A percentile compares a stretch with the other conserved stretches of the same genome.
phyloP scores from a whole-genome alignment of 2,329 filamentous ascomycete genomes.

The Phialophora macrospora region DNA sequence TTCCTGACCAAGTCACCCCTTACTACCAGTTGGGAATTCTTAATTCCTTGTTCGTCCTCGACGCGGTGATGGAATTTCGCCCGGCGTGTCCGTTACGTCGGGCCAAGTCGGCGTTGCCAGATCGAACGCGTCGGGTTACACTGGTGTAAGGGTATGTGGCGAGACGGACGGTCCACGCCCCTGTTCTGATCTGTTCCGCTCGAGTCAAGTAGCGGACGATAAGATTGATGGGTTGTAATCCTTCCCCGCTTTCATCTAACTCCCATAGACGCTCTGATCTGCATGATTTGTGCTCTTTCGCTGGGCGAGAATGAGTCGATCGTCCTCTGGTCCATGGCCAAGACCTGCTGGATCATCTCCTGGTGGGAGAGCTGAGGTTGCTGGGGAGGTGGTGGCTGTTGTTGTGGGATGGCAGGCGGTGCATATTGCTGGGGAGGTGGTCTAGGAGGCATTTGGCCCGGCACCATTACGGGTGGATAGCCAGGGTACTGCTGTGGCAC shows the following conservation, averaged over 20 bases:
- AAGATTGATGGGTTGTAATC: neutral
- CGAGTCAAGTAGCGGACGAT: neutral
- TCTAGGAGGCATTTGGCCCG: conserved; percentile 38
- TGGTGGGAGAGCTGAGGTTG: conserved; percentile 60
- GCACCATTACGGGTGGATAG: conserved; percentile 35
- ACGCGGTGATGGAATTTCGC: neutral
- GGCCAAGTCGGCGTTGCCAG: neutral
- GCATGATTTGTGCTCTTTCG: conserved; percentile 78
- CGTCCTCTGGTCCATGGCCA: conserved; percentile 77
- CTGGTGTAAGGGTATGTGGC: neutral
- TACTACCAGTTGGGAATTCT: neutral
- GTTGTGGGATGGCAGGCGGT: conserved; percentile 39
- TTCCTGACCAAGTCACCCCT: neutral
- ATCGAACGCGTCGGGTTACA: neutral
- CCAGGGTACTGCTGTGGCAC: conserved; percentile 42
- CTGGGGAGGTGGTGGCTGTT: conserved; percentile 45
- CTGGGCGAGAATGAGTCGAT: conserved; percentile 78
- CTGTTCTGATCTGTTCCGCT: neutral
- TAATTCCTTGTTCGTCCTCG: neutral
- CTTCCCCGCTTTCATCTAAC: conserved; percentile 30
- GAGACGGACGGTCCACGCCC: neutral
- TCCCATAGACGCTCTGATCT: conserved; percentile 68
- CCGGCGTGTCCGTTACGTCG: no score
- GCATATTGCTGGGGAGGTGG: conserved; percentile 44
- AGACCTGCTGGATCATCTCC: conserved; percentile 77